Evolutionary conservation across 2,329 filamentous ascomycete species (phyloP).

Genomic region (Trichoderma sp.): DNA sequence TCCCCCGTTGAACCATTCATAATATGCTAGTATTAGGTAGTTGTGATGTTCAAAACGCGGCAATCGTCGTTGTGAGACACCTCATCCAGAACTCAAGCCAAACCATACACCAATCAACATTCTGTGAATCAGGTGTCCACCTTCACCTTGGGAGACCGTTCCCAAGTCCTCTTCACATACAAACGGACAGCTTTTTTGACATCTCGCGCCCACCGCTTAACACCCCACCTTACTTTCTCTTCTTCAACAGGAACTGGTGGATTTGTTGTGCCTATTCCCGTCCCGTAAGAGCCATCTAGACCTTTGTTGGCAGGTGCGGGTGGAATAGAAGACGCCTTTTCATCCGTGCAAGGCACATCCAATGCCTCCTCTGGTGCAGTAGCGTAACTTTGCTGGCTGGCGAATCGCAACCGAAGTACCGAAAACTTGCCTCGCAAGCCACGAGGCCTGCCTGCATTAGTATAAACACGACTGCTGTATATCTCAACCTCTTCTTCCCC

Average conservation of each 20-base stretch:
- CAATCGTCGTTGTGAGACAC: neutral
- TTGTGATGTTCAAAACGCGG: constrained; percentile 20
- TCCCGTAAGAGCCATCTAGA: neutral
- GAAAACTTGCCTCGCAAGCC: constrained; percentile 36
- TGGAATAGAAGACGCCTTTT: neutral
- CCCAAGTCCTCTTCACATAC: constrained; percentile 37
- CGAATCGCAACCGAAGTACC: constrained; percentile 32
- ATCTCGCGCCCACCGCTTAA: constrained; percentile 39
- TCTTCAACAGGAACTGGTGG: constrained; percentile 23
- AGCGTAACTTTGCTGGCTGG: constrained; percentile 16
- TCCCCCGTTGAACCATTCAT: neutral
- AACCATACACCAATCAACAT: neutral
- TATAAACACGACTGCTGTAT: constrained; percentile 20
- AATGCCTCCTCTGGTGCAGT: neutral
- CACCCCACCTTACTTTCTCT: constrained; percentile 29
- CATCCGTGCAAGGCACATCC: neutral
- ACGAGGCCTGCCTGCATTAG: constrained; percentile 7
- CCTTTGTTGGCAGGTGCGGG: neutral
- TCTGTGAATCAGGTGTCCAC: constrained; percentile 21
- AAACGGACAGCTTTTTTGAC: constrained; percentile 37
- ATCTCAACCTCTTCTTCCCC: constrained; percentile 22
- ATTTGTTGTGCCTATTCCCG: neutral
- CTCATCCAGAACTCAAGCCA: constrained; percentile 4
- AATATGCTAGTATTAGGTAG: neutral
- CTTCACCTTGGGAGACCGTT: constrained; percentile 32